Conservation (phyloP, 305 asterid species). For the Fraxinus platypoda region DNA sequence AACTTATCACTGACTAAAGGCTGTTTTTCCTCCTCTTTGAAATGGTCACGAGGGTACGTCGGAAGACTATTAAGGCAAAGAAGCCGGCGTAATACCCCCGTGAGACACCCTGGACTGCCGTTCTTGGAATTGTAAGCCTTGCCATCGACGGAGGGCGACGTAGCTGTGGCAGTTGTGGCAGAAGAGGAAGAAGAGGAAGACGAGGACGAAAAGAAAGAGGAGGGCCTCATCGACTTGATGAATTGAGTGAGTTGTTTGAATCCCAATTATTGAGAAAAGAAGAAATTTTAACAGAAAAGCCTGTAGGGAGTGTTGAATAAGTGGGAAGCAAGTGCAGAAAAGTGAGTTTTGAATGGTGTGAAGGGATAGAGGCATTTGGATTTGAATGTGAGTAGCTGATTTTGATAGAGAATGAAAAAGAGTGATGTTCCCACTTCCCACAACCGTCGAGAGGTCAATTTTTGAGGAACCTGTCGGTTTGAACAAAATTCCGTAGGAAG, state of each 20-base stretch:
- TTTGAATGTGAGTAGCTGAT: not conserved
- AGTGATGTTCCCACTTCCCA: slow-evolving; percentile 28
- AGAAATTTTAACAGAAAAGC: slow-evolving; percentile 12
- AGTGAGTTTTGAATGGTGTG: slow-evolving; percentile 38
- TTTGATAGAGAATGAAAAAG: slow-evolving; percentile 28
- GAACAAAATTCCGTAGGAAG: not conserved
- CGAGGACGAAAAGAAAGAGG: slow-evolving; percentile 32
- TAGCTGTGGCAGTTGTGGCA: not conserved
- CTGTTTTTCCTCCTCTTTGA: slow-evolving; percentile 16
- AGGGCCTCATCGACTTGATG: slow-evolving; percentile 38
- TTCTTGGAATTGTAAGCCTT: slow-evolving; percentile 15
- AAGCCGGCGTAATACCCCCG: slow-evolving; percentile 51
- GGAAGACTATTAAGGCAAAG: slow-evolving; percentile 50
- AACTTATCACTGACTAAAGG: not conserved
- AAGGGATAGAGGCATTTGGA: slow-evolving; percentile 32
- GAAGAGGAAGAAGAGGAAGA: slow-evolving; percentile 23
- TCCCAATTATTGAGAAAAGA: not conserved
- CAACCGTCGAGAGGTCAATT: slow-evolving; percentile 35
- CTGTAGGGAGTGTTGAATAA: slow-evolving; percentile 8
- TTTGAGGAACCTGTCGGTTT: slow-evolving; percentile 1
- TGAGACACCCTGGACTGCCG: slow-evolving; percentile 35
- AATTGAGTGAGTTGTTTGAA: not conserved
- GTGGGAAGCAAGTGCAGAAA: slow-evolving; percentile 22
- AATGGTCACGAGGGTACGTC: slow-evolving; percentile 24
- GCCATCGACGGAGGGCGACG: not conserved